A percentile compares a stretch with the other conserved stretches of the same genome.
Conservation (phyloP, 331 rosid species). For the Phaseolus coccineus region DNA sequence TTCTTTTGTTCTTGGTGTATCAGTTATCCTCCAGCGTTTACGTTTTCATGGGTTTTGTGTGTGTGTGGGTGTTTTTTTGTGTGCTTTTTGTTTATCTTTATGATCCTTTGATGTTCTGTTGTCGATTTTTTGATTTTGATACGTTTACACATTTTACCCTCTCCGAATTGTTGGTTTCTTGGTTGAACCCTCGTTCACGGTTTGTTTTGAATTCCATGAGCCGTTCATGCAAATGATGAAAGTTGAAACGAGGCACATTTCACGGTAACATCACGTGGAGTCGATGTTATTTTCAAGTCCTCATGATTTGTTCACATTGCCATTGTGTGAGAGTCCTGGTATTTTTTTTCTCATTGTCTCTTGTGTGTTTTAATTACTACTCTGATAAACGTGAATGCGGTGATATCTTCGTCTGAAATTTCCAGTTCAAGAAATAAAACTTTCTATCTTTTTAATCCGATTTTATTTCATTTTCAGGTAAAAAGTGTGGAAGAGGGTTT, state of each 20-base stretch:
- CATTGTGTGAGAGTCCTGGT: conserved; percentile 7
- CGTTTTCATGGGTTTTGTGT: neutral
- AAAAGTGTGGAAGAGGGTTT: conserved; percentile 84
- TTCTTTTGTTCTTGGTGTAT: neutral
- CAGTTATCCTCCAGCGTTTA: neutral
- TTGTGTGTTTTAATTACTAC: neutral
- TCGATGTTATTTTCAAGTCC: conserved; percentile 24
- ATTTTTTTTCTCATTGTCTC: neutral
- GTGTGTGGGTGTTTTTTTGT: neutral
- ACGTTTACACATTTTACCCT: neutral
- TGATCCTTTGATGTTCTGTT: conserved; percentile 22
- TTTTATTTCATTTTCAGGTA: conserved; percentile 55
- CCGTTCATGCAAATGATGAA: conserved; percentile 40
- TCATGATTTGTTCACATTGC: neutral
- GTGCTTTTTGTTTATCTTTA: neutral
- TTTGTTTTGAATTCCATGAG: conserved; percentile 1
- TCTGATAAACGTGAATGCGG: neutral
- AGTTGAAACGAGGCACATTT: conserved; percentile 6
- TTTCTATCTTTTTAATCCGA: too few species aligned
- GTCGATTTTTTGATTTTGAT: conserved; percentile 4
- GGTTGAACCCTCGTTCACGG: conserved; percentile 14
- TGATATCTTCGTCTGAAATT: conserved; percentile 31
- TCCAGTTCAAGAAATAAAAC: neutral
- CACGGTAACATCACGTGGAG: neutral
- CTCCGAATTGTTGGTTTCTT: neutral